Evolutionary conservation across 345 rosid genomes (phyloP), one percentile per base, ranked within the genome.

Genomic region (Reutealis trisperma): DNA sequence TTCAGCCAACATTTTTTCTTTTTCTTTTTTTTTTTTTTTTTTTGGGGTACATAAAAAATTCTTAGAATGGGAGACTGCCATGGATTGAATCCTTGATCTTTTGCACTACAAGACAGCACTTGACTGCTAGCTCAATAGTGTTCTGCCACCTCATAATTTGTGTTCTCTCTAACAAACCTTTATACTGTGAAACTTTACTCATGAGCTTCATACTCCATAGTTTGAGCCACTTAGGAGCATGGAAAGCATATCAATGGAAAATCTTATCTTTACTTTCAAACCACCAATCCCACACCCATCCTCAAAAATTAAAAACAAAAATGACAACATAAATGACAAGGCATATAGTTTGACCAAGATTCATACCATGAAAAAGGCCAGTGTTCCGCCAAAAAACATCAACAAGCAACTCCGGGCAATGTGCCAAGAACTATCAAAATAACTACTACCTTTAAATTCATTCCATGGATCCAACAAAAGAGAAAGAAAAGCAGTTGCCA

Each of bases 311-410:
- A 21, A 58, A 41, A n/a, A 44, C 6, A 7, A 44, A 63, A 41
- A 66, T 0, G 60, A 63, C 58, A 65, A 64, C 30, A 58, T 49
- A 30, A 60, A 41, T 12, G 13, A 10, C 67, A 51, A 42, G 63
- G 21, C 51, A 22, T 51, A 55, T 65, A 30, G 12, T 78, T 66
- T 55, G n/a, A 32, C 66, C 62, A 30, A 34, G 61, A 45, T 60
- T 73, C 87, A 69, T 86, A 92, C 99, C 98, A 94, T 96, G 80
- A 87, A 89, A 85, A 94, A 96, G 72, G 99, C 99, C 44, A 94
- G 84, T 51, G 97, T 86, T 84, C 99, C 99, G 78, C 99, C 98
- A 79, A 94, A 88, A 81, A 96, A 87, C 97, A 92, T 92, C 90
- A 96, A 79, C 68, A 94, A 85, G 88, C 92, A 91, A 88, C 98